Base-by-base conservation (phyloP, 163 green algal genomes). In the Scenedesmus sp. region DNA sequence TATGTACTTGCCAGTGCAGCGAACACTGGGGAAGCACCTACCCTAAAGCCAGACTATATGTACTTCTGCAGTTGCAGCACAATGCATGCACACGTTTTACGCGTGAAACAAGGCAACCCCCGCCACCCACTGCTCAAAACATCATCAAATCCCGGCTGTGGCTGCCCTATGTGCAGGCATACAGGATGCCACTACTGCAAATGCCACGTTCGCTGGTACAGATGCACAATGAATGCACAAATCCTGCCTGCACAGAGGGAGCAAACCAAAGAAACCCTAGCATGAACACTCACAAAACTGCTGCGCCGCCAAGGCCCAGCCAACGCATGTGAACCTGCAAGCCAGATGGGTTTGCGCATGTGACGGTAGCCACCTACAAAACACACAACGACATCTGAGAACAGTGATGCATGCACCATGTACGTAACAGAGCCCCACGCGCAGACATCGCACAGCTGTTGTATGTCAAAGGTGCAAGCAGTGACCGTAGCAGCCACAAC, bases 261-360 rank as follows among this genome's bases (percentile, higher is more conserved):
- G 70, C 70, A 79, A 2, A 46, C 70, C 23, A 15, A 76, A 26
- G 16, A 34, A 16, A 76, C 3, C 15, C 16, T 23, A 79, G 70
- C 70, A 20, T 52, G 70, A 79, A 79, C 70, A 79, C 20, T 79
- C 70, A 52, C 70, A 79, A 79, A 79, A 79, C 5, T 79, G 70
- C 70, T 79, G 70, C 7, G 70, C 70, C 66, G n/a, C 16, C 66
- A 76, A 26, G 66, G 15, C 66, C n/a, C 70, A 79, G 23, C 70
- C 23, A 79, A 52, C 70, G 23, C 70, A 13, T 23, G 5, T 79
- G 20, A 5, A 52, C 20, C 23, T 52, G 70, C 70, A 79, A 79
- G 70, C 70, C 70, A 79, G 70, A 79, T 52, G 70, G 70, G 70
- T 79, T 79, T 79, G 70, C 23, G 70, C 70, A 79, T 79, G 70